Conservation (phyloP, 2,329 filamentous ascomycete species). For the Sarocladiaceae sp. region DNA sequence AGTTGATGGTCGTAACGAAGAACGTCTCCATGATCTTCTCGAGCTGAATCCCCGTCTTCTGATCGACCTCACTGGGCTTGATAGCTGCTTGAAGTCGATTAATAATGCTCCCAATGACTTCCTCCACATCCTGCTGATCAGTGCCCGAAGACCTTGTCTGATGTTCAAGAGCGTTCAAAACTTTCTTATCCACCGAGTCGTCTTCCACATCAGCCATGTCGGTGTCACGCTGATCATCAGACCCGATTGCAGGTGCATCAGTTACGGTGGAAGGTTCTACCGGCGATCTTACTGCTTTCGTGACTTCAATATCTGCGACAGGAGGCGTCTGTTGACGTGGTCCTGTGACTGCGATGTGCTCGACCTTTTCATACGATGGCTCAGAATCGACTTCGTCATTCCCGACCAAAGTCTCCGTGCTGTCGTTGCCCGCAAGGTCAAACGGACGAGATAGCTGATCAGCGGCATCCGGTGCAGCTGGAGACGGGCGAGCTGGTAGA, state of each 20-base stretch:
- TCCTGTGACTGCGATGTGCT: constrained; percentile 15
- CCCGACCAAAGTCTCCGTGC: constrained; percentile 47
- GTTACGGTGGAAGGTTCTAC: background rate
- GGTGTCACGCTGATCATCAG: constrained; percentile 14
- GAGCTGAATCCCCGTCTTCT: constrained; percentile 64
- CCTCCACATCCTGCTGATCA: constrained; percentile 89
- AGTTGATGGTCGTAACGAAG: constrained; percentile 56
- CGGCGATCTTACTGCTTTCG: background rate
- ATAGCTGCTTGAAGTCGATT: constrained; percentile 89
- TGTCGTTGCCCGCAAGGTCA: constrained; percentile 40
- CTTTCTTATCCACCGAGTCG: constrained; percentile 35
- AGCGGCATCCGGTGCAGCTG: constrained; percentile 30
- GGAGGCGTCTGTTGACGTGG: constrained; percentile 17
- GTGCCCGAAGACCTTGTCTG: constrained; percentile 43
- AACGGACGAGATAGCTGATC: constrained; percentile 21
- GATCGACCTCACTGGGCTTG: constrained; percentile 56
- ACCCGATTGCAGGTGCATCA: background rate
- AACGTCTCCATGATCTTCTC: constrained; percentile 72
- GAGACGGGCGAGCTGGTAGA: constrained; percentile 42
- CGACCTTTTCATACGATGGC: constrained; percentile 28
- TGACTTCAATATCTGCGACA: constrained; percentile 10
- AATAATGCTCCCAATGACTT: constrained; percentile 89
- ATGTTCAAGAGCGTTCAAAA: constrained; percentile 38
- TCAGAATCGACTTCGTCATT: constrained; percentile 30
- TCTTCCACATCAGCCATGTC: constrained; percentile 15